Percentiles rank a stretch among this genome's conserved stretches.
These are phyloP conservation scores for Kernera saxatilis DNA, from an alignment of 345 rosid genomes.

Conservation along the genomic window DNA sequence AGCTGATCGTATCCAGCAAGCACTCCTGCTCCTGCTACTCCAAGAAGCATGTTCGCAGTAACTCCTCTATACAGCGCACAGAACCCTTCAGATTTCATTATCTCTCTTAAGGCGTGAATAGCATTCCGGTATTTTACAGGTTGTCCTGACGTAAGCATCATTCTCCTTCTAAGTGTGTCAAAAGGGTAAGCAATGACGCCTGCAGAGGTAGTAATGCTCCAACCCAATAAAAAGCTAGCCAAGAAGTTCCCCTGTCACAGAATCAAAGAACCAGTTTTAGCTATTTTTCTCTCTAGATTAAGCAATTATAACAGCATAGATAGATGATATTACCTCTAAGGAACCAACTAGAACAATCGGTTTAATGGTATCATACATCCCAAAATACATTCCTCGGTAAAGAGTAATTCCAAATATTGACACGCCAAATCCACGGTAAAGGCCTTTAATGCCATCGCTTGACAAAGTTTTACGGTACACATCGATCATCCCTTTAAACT, in stretches of 20 bases:
- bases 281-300: background rate
- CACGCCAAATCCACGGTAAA: conserved; percentile 86
- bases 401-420: conserved; percentile 89
- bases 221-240: conserved; percentile 83
- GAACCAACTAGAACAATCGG: conserved; percentile 82
- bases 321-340: conserved; percentile 48
- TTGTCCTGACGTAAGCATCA: conserved; percentile 96
- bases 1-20: conserved; percentile 92
- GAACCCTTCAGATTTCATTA: conserved; percentile 60
- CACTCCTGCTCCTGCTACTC: conserved; percentile 93
- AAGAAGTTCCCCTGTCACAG: conserved; percentile 73
- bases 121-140: conserved; percentile 55
- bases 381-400: conserved; percentile 92
- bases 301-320: background rate
- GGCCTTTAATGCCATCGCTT: conserved; percentile 66
- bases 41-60: conserved; percentile 92
- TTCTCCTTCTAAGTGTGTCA: conserved; percentile 80
- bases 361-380: conserved; percentile 85
- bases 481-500: conserved; percentile 76
- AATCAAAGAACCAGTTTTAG: background rate
- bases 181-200: conserved; percentile 91
- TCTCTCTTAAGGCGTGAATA: conserved; percentile 64
- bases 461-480: conserved; percentile 72
- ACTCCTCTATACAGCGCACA: conserved; percentile 68
- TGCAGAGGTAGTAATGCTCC: conserved; percentile 85